A percentile compares a stretch with the other conserved stretches of the same genome.
Conservation (phyloP, 129 eudicot genomes). For the Scalesia atractyloides region DNA sequence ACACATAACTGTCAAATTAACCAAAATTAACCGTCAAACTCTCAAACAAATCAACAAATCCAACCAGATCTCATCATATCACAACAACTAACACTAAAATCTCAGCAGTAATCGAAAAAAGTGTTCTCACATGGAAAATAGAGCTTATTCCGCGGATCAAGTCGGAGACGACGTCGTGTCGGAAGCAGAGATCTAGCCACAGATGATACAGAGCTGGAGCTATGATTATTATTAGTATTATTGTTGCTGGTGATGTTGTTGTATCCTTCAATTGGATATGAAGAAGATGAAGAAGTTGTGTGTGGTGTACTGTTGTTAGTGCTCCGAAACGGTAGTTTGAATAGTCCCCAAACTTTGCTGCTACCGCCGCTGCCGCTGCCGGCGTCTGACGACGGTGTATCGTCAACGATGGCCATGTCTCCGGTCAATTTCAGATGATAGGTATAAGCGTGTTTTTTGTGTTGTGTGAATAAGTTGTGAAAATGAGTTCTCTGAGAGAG, state of each 20-base stretch:
- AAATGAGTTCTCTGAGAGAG: background rate
- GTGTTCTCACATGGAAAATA: slow-evolving; percentile 66
- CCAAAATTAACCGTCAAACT: background rate
- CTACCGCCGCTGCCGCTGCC: background rate
- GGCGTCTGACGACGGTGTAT: slow-evolving; percentile 52
- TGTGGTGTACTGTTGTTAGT: slow-evolving; percentile 39
- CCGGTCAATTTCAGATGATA: slow-evolving; percentile 7
- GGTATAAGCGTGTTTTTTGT: slow-evolving; percentile 14
- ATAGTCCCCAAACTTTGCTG: slow-evolving; percentile 67
- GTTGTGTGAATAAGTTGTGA: background rate
- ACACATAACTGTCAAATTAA: background rate
- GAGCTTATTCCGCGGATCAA: slow-evolving; percentile 82
- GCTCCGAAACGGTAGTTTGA: slow-evolving; percentile 73
- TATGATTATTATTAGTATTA: slow-evolving; percentile 1
- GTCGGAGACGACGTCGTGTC: slow-evolving; percentile 76
- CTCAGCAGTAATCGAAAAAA: background rate
- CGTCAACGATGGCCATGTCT: slow-evolving; percentile 75
- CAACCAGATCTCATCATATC: slow-evolving; percentile 25
- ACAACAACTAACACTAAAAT: background rate
- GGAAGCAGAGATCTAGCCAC: slow-evolving; percentile 91
- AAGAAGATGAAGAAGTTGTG: slow-evolving; percentile 45
- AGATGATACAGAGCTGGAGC: slow-evolving; percentile 61
- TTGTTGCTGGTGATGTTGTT: slow-evolving; percentile 9
- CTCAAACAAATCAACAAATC: background rate
- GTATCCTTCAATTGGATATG: slow-evolving; percentile 41